Conservation (phyloP, 1,284 basidiomycete genomes). For the Moniliophthora roreri region DNA sequence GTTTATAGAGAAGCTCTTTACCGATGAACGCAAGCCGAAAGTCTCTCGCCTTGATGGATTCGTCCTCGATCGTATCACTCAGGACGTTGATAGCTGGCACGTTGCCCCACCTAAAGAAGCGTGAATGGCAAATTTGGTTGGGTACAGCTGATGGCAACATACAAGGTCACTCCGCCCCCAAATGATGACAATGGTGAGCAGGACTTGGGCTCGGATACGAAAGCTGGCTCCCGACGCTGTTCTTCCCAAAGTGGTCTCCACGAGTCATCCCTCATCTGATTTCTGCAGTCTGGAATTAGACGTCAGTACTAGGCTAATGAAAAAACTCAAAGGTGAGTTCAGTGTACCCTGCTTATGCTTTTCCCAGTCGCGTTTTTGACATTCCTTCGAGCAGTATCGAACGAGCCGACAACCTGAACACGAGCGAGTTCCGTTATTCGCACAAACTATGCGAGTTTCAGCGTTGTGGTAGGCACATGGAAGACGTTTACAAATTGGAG, state of each 20-base stretch:
- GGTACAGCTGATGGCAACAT: not conserved
- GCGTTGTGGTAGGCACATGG: no score
- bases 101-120: not conserved
- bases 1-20: not conserved
- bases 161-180: not conserved
- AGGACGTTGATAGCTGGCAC: not conserved
- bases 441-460: no score
- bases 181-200: no score
- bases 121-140: not conserved
- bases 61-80: not conserved
- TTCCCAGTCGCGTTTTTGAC: not conserved
- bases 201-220: not conserved
- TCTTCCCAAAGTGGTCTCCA: no score
- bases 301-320: no score
- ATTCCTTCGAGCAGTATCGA: not conserved
- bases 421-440: no score
- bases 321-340: not conserved
- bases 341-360: not conserved
- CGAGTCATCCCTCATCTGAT: not conserved
- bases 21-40: not conserved
- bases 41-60: not conserved
- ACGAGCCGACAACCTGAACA: not conserved
- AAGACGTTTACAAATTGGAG: no score
- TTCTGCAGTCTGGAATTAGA: not conserved
- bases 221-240: no score